These are phyloP conservation scores for Actinomortierella ambigua DNA, from an alignment of 371 early-diverging fungal species.

Conservation along the genomic window DNA sequence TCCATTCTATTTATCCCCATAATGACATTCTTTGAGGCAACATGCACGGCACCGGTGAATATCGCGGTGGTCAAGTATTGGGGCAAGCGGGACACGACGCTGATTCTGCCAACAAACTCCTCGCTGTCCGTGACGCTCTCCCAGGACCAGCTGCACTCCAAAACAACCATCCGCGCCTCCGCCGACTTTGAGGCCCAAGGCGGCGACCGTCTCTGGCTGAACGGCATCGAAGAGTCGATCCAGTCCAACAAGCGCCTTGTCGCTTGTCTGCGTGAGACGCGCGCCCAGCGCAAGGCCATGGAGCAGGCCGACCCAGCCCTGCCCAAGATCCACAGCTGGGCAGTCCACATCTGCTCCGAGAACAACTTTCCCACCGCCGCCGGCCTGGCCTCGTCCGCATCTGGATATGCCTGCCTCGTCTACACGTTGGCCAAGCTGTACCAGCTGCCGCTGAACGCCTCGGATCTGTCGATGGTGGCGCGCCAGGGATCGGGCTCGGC, in stretches of 20 bases:
- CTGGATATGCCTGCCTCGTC: slow-evolving; percentile 96
- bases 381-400: slow-evolving; percentile 99
- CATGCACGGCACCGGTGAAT: slow-evolving; percentile 97
- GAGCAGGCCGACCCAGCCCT: slow-evolving; percentile 58
- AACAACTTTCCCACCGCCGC: slow-evolving; percentile 99
- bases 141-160: slow-evolving; percentile 93
- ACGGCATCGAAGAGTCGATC: slow-evolving; percentile 89
- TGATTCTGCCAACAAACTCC: slow-evolving; percentile 96
- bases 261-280: slow-evolving; percentile 84
- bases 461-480: slow-evolving; percentile 91
- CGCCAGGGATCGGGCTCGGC: slow-evolving; percentile 97
- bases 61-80: slow-evolving; percentile 99
- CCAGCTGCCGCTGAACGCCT: slow-evolving; percentile 65
- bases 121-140: slow-evolving; percentile 97
- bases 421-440: slow-evolving; percentile 84
- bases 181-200: slow-evolving; percentile 53
- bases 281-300: slow-evolving; percentile 70
- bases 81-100: slow-evolving; percentile 93
- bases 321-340: slow-evolving; percentile 59
- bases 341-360: slow-evolving; percentile 85
- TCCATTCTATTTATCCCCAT: too few species aligned
- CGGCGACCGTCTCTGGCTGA: slow-evolving; percentile 88
- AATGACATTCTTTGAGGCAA: slow-evolving; percentile 58
- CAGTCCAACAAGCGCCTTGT: slow-evolving; percentile 80
- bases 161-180: slow-evolving; percentile 85